These are phyloP conservation scores for Penicillium herquei DNA, from an alignment of 495 filamentous ascomycete genomes.

Conservation along the genomic window DNA sequence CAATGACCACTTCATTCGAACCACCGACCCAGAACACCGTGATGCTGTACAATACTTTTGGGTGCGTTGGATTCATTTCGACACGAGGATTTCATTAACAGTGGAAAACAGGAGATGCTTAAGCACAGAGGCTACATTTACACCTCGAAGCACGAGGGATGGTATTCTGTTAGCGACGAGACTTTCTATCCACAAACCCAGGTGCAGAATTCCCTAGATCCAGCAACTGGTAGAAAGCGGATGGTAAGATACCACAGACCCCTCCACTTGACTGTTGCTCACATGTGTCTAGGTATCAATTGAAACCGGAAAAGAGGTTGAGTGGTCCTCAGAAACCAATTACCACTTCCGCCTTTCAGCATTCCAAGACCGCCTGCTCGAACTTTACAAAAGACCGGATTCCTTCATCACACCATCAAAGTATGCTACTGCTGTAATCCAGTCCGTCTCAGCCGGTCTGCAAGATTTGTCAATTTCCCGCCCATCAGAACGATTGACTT, in stretches of 20 bases:
- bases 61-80: constrained; percentile 43
- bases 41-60: constrained; percentile 91
- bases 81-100: constrained; percentile 12
- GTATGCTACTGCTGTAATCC: constrained; percentile 67
- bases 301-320: constrained; percentile 88
- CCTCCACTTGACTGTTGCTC: constrained; percentile 9
- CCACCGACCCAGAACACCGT: constrained; percentile 76
- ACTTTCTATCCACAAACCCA: constrained; percentile 82
- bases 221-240: constrained; percentile 74
- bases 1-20: constrained; percentile 86
- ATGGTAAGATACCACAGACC: constrained; percentile 48
- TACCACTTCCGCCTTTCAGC: constrained; percentile 92
- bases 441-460: constrained; percentile 65
- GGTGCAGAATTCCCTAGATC: constrained; percentile 72
- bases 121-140: constrained; percentile 79
- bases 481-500: constrained; percentile 70
- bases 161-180: constrained; percentile 97
- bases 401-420: constrained; percentile 64
- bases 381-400: constrained; percentile 73
- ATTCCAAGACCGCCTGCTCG: constrained; percentile 69
- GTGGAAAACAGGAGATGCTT: constrained; percentile 54
- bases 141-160: constrained; percentile 80
- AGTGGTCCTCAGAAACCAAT: constrained; percentile 92
- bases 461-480: constrained; percentile 88
- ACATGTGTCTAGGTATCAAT: constrained; percentile 53